Conservation (phyloP, 768 basidiomycete species). For the Pleurotus salmoneostramineus region DNA sequence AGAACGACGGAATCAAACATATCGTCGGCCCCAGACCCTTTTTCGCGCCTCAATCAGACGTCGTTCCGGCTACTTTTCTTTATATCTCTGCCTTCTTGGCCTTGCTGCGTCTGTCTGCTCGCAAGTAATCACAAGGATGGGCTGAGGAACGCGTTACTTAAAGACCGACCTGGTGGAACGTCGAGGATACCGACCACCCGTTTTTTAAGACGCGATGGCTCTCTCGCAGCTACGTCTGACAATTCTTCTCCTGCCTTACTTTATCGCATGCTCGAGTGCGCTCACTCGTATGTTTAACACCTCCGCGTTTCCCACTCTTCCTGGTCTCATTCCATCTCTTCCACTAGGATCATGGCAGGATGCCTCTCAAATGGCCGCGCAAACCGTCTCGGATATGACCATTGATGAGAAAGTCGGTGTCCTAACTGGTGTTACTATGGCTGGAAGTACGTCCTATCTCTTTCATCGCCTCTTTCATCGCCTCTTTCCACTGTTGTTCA, state of each 20-base stretch:
- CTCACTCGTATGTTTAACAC: background rate
- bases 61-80: no score
- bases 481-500: background rate
- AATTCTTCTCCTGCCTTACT: slow-evolving; percentile 4
- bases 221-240: slow-evolving; percentile 4
- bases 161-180: background rate
- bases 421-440: slow-evolving; percentile 1
- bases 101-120: no score
- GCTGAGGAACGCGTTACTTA: background rate
- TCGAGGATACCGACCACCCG: background rate
- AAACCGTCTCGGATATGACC: background rate
- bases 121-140: background rate
- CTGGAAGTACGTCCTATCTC: background rate
- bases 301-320: background rate
- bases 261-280: background rate
- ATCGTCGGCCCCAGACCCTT: background rate
- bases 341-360: slow-evolving; percentile 2
- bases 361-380: background rate
- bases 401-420: slow-evolving; percentile 6
- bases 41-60: background rate
- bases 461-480: background rate
- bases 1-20: background rate
- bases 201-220: background rate
- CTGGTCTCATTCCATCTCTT: no score
- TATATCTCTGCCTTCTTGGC: no score